Conservation (phyloP, 345 rosid genomes). For the Rhodamnia rubescens region DNA sequence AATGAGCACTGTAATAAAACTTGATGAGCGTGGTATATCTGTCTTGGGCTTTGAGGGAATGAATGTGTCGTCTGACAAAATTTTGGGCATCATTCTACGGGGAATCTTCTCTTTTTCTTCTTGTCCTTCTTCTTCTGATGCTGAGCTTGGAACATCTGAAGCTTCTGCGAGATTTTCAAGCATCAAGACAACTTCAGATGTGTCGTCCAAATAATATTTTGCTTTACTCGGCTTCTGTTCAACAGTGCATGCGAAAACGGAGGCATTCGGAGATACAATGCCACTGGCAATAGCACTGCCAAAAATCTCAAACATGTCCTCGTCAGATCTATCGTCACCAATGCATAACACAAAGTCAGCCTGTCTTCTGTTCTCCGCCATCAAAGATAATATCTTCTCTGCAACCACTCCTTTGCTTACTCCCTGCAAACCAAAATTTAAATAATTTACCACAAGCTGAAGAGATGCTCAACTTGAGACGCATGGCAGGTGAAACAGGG, state of each 20-base stretch:
- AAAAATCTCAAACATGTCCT: conserved; percentile 67
- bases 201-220: conserved; percentile 72
- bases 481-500: not conserved
- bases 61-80: not conserved
- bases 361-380: conserved; percentile 29
- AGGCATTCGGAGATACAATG: conserved; percentile 24
- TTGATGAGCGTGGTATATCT: not conserved
- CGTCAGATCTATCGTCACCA: conserved; percentile 71
- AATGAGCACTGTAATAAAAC: not conserved
- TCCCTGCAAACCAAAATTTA: conserved; percentile 27
- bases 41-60: not conserved
- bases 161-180: conserved; percentile 56
- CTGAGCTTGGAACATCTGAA: conserved; percentile 24
- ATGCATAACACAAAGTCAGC: conserved; percentile 64
- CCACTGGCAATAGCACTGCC: conserved; percentile 24
- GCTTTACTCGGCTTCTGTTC: conserved; percentile 99
- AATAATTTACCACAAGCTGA: not conserved
- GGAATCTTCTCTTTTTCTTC: not conserved
- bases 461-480: not conserved
- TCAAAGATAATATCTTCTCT: conserved; percentile 41
- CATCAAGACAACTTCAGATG: conserved; percentile 44
- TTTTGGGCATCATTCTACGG: not conserved
- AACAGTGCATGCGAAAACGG: conserved; percentile 78
- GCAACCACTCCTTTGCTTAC: conserved; percentile 54
- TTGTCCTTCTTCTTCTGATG: not conserved